Base-by-base conservation (phyloP, 2,329 filamentous ascomycete genomes). In the Lecanicillium sp. region DNA sequence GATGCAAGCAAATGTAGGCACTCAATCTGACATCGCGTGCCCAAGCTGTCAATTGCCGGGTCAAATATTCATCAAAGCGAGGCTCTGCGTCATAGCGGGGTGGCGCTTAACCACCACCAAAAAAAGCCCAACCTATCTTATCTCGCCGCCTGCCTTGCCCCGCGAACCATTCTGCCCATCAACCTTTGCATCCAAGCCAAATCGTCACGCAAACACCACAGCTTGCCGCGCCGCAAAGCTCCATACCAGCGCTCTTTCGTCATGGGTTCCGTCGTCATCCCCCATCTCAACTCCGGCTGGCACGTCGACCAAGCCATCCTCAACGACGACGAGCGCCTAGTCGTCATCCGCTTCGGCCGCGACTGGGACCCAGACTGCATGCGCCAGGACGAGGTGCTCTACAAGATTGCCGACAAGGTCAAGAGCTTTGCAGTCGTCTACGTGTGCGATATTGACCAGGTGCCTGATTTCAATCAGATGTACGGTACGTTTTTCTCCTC, bases 301-400 rank as follows among this genome's bases (percentile, higher is more conserved):
- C 92, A 98, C 63, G 92, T 98, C 56, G 92, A 96, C 70, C 89
- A 96, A 66, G 88, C 89, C 47, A 95, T 95, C 56, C 80, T 86
- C 56, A 62, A 56, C 29, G 89, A 96, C 65, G 87, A 95, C 57
- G 90, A 96, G 56, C 83, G 90, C 35, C 78, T 95, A 2, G 87
- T 95, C 11, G 81, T 95, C 30, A 95, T 96, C 59, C 83, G 90
- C 48, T 96, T 96, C 64, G 89, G 89, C 34, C 80, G 87, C 51
- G 88, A 95, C 62, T 78, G 77, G 57, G 85, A 94, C 53, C 76
- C 80, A 54, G 86, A 94, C 63, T 76, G 72, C 56, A 78, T 77
- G 73, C 65, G 61, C 39, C 72, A 95, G 61, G 92, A 96, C 62
- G 90, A 96, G 62, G 83, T 96, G 6, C 83, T 98, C 38, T 94